Conservation (phyloP, 164 flowering plant genomes). For the Protea cynaroides region DNA sequence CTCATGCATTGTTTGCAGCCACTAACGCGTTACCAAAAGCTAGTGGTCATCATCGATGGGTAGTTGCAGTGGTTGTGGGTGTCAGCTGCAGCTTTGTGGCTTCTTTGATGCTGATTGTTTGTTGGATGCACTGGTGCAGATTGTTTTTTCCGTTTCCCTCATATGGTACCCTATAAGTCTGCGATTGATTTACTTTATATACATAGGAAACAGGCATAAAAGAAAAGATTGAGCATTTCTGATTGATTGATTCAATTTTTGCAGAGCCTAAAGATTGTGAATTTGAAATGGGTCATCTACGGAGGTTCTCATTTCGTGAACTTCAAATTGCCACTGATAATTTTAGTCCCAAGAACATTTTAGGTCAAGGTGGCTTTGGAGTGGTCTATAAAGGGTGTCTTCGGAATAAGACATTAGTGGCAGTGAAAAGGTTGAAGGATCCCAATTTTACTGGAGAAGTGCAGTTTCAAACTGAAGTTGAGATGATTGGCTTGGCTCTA, state of each 20-base stretch:
- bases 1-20: slow-evolving; percentile 34
- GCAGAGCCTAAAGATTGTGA: slow-evolving; percentile 86
- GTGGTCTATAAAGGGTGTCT: slow-evolving; percentile 87
- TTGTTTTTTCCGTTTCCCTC: slow-evolving; percentile 43
- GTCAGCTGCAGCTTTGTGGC: slow-evolving; percentile 52
- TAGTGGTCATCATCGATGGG: slow-evolving; percentile 38
- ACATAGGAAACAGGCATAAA: not conserved
- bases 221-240: not conserved
- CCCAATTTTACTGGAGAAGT: slow-evolving; percentile 86
- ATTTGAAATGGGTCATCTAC: slow-evolving; percentile 67
- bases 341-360: slow-evolving; percentile 67
- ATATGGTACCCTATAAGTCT: slow-evolving; percentile 45
- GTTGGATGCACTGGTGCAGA: slow-evolving; percentile 65
- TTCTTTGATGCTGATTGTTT: slow-evolving; percentile 44
- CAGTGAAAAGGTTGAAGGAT: slow-evolving; percentile 90
- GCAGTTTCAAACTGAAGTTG: slow-evolving; percentile 99
- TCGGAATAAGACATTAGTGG: slow-evolving; percentile 61
- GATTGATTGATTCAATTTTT: slow-evolving; percentile 15
- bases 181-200: slow-evolving; percentile 2
- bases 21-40: slow-evolving; percentile 27
- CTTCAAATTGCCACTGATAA: slow-evolving; percentile 73
- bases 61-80: slow-evolving; percentile 47
- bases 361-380: slow-evolving; percentile 96
- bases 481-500: slow-evolving; percentile 91
- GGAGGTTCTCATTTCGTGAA: slow-evolving; percentile 81